Conservation (phyloP, 2,329 filamentous ascomycete species). For the Onygenales sp. region DNA sequence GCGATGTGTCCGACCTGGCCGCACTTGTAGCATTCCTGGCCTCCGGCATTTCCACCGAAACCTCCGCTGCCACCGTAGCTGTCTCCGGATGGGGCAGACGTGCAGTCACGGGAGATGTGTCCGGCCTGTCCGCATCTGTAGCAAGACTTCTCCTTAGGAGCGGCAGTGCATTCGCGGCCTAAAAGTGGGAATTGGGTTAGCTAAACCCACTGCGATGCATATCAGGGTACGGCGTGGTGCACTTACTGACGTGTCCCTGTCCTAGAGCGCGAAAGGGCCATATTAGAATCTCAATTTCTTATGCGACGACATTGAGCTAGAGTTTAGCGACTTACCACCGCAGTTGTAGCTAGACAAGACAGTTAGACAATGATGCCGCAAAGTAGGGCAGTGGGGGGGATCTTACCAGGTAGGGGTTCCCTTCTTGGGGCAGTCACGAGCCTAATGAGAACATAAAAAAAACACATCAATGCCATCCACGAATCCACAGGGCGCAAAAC, state of each 20-base stretch:
- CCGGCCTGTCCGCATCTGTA: slow-evolving; percentile 63
- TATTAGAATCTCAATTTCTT: neutral
- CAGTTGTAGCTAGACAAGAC: slow-evolving; percentile 61
- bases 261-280: slow-evolving; percentile 25
- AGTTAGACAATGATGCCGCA: slow-evolving; percentile 2
- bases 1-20: slow-evolving; percentile 94
- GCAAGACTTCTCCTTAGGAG: slow-evolving; percentile 72
- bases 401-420: slow-evolving; percentile 71
- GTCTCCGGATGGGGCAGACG: slow-evolving; percentile 38
- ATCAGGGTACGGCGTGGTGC: neutral
- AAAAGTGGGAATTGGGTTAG: slow-evolving; percentile 4
- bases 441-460: slow-evolving; percentile 40
- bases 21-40: slow-evolving; percentile 93
- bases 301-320: slow-evolving; percentile 1
- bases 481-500: slow-evolving; percentile 18
- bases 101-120: slow-evolving; percentile 77
- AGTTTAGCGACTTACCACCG: slow-evolving; percentile 49
- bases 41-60: slow-evolving; percentile 35
- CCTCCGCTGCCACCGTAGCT: slow-evolving; percentile 39
- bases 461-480: slow-evolving; percentile 12
- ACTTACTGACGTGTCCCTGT: slow-evolving; percentile 70
- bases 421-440: slow-evolving; percentile 78
- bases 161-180: slow-evolving; percentile 85
- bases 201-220: neutral
- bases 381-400: neutral